Base-by-base conservation (phyloP, 805 yeast species). In the Metschnikowia shivogae region DNA sequence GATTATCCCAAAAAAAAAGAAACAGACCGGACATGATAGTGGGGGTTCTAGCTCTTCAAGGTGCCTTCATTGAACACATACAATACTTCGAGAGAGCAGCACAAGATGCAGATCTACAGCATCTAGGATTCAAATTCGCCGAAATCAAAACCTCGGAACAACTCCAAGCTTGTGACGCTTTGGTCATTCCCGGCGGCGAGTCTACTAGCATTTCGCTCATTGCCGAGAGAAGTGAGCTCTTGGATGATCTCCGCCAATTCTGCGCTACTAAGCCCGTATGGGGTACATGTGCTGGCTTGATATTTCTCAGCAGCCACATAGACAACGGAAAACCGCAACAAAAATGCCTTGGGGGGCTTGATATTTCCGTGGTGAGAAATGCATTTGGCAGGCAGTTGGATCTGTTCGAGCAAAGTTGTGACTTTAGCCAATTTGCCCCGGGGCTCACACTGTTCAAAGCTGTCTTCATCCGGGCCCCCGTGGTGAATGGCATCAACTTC, bases 231-330 rank as follows among this genome's bases (percentile, higher is more conserved):
- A 75, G 81, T 0, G 76, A 78, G 1, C 58, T 86, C 55, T 64
- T 82, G 14, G 70, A 72, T 22, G 84, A 85, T 2, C 64, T 86
- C 44, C 62, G 71, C 34, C 58, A 67, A 10, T 80, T 76, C 59
- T 78, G 81, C 20, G 65, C 73, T 6, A 39, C 47, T 10, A 77
- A 75, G 48, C 81, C 86, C 1, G 75, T 80, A 10, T 86, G 95
- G 95, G 95, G 95, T 0, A 86, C 95, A 1, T 86, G 95, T 63
- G 95, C 95, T 3, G 95, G 95, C 2, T 66, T 86, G 53, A 86
- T 86, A 42, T 72, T 85, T 51, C 66, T 86, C 20, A 75, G 89
- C 6, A 68, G 74, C 44, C 69, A 72, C 38, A 67, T 82, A 31
- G 65, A 72, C 12, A 74, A 78, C 55, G 83, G 80, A 17, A 72